Evolutionary conservation across 345 rosid genomes (phyloP).

Genomic region (Mangifera indica): DNA sequence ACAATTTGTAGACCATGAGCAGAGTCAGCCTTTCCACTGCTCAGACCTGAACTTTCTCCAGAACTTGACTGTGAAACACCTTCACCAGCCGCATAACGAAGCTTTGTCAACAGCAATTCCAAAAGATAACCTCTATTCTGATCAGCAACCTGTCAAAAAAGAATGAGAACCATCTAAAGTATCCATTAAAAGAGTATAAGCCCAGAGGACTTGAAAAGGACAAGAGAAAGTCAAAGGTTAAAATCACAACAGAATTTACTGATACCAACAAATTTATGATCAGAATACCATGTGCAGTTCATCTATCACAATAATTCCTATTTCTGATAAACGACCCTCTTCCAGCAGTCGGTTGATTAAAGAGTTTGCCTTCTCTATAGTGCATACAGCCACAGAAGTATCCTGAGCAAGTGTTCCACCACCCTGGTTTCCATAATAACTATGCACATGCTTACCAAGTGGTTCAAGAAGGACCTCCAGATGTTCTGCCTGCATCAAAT

Average conservation of each 20-base stretch:
- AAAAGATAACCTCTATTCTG: constrained; percentile 93
- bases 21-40: constrained; percentile 80
- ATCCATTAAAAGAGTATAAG: background rate
- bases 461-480: constrained; percentile 88
- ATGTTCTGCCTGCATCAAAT: constrained; percentile 76
- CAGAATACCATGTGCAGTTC: constrained; percentile 89
- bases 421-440: constrained; percentile 95
- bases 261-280: constrained; percentile 8
- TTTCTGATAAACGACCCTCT: constrained; percentile 91
- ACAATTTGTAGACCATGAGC: constrained; percentile 89
- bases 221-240: background rate
- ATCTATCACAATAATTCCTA: constrained; percentile 95
- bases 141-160: constrained; percentile 76
- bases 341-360: constrained; percentile 84
- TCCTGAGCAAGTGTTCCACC: constrained; percentile 97
- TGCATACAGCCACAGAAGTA: constrained; percentile 96
- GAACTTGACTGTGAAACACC: constrained; percentile 76
- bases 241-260: constrained; percentile 11
- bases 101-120: constrained; percentile 94
- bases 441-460: constrained; percentile 84
- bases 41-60: constrained; percentile 80
- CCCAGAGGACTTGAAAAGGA: background rate
- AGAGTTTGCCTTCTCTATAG: constrained; percentile 97
- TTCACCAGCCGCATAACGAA: constrained; percentile 96
- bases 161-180: constrained; percentile 19